Percentiles rank a stretch among this genome's conserved stretches.
These are phyloP conservation scores for Chlamydomonas urium DNA, from an alignment of 139 green algal species.

Conservation along the genomic window DNA sequence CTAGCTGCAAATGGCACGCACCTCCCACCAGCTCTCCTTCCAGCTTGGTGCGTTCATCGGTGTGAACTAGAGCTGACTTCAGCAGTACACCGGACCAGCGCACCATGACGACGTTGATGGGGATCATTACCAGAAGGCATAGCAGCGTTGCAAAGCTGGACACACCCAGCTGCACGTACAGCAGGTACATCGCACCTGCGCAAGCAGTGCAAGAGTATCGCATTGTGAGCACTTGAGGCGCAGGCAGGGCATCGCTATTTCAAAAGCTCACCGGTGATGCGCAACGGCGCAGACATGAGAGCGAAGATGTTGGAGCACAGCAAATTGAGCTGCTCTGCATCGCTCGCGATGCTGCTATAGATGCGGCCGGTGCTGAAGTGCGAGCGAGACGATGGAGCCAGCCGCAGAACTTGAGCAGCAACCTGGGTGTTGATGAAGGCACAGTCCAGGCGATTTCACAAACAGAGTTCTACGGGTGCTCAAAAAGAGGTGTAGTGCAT, in stretches of 20 bases:
- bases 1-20: neutral
- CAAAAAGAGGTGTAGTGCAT: no score
- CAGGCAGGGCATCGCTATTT: neutral
- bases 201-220: no score
- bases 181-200: conserved; percentile 44
- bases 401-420: neutral
- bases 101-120: conserved; percentile 33
- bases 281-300: conserved; percentile 53
- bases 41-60: conserved; percentile 64
- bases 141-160: conserved; percentile 39
- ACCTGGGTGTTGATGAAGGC: no score
- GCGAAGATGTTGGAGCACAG: conserved; percentile 49
- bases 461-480: no score
- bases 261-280: conserved; percentile 44
- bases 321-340: conserved; percentile 50
- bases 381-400: conserved; percentile 27
- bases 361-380: conserved; percentile 47
- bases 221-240: no score
- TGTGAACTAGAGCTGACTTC: conserved; percentile 34
- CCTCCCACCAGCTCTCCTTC: conserved; percentile 59
- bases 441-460: no score
- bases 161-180: conserved; percentile 56
- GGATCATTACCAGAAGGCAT: conserved; percentile 51
- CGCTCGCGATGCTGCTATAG: conserved; percentile 49
- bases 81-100: neutral